Evolutionary conservation across 371 early-diverging fungal genomes (phyloP).

Genomic region (Encephalitozoon romaleae): DNA sequence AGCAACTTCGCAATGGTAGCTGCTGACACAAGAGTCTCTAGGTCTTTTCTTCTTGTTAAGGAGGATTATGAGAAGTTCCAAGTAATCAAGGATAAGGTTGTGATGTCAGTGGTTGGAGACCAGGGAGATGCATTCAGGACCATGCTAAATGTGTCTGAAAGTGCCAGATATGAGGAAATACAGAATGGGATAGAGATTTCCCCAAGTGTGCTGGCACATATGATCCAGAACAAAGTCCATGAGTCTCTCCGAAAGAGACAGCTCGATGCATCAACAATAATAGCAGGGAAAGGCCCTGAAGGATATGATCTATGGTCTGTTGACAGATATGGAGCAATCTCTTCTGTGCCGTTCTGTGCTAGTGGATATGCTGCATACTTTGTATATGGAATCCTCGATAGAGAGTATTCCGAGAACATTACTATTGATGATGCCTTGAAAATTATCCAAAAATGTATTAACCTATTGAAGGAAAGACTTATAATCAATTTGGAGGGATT

Average conservation of each 20-base stretch:
- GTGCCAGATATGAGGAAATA: conserved; percentile 33
- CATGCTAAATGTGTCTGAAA: conserved; percentile 25
- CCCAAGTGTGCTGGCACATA: conserved; percentile 34
- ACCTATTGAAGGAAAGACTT: conserved; percentile 48
- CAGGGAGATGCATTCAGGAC: conserved; percentile 52
- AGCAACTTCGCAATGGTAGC: conserved; percentile 31
- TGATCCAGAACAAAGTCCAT: conserved; percentile 46
- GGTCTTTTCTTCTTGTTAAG: conserved; percentile 38
- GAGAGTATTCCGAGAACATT: conserved; percentile 32
- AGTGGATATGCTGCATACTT: conserved; percentile 48
- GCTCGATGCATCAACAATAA: conserved; percentile 18
- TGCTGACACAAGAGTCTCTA: conserved; percentile 7
- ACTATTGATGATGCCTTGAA: conserved; percentile 33
- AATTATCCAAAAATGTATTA: conserved; percentile 38
- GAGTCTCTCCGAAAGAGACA: conserved; percentile 23
- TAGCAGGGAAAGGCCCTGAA: conserved; percentile 33
- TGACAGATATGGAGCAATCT: conserved; percentile 52
- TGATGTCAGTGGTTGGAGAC: conserved; percentile 40
- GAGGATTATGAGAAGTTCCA: conserved; percentile 40
- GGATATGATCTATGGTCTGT: conserved; percentile 23
- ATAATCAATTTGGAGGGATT: conserved; percentile 32
- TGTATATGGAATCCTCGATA: conserved; percentile 45
- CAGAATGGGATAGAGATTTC: conserved; percentile 26
- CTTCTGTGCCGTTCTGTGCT: conserved; percentile 32
- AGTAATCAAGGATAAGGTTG: conserved; percentile 23